A percentile compares a stretch with the other conserved stretches of the same genome.
Conservation (phyloP, 2,329 filamentous ascomycete genomes). For the Pseudocercospora fijiensis region DNA sequence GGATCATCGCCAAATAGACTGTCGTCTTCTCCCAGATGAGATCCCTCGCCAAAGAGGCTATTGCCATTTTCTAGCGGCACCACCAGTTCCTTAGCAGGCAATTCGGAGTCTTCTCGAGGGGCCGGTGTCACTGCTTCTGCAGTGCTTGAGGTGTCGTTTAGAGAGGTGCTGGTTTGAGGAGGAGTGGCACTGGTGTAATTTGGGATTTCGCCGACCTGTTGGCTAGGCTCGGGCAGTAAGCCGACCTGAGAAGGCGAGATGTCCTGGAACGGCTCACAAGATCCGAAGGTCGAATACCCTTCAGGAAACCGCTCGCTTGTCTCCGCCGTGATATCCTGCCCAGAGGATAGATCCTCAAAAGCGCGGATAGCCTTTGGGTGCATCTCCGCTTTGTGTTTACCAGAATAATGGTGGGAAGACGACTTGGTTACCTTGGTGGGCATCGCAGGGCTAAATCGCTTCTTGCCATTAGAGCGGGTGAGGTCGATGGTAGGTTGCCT, state of each 20-base stretch:
- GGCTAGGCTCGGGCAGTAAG: neutral
- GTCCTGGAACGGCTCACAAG: neutral
- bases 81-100: neutral
- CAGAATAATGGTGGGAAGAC: neutral
- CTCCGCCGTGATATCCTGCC: neutral
- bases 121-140: neutral
- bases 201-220: neutral
- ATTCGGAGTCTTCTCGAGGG: neutral
- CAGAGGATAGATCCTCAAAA: neutral
- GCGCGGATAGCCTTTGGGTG: neutral
- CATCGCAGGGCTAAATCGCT: neutral
- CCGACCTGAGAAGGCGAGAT: neutral
- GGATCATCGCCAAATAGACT: neutral
- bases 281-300: too few species aligned
- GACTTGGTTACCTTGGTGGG: neutral
- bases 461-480: neutral
- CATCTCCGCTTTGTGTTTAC: neutral
- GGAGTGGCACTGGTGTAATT: neutral
- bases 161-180: neutral
- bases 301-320: too few species aligned
- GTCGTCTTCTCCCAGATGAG: neutral
- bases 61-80: neutral
- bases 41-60: neutral
- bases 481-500: neutral
- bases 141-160: neutral